phyloP scores from a whole-genome alignment of 352 stramenopile genomes.

The Thalassiosira sp. region DNA sequence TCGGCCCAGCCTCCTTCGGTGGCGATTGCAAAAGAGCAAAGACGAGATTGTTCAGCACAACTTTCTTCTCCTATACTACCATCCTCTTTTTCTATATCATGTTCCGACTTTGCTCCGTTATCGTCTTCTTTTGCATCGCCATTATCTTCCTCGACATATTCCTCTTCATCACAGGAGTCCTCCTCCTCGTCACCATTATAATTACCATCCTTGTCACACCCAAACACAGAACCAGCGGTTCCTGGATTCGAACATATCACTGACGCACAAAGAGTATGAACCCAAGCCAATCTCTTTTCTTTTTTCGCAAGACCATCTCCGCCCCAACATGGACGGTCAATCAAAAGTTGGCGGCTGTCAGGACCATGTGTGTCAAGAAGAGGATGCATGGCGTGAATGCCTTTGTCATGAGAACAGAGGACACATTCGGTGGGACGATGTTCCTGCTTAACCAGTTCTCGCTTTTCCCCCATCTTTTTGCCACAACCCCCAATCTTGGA shows the following conservation, averaged over 20 bases:
- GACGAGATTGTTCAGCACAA: neutral
- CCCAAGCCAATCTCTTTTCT: slow-evolving; percentile 48
- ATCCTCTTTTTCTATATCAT: slow-evolving; percentile 5
- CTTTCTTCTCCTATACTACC: slow-evolving; percentile 2
- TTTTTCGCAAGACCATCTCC: neutral
- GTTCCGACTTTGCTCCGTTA: neutral
- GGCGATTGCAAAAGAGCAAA: slow-evolving; percentile 29
- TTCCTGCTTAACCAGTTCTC: slow-evolving; percentile 19
- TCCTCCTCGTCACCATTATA: slow-evolving; percentile 16
- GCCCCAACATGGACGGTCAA: neutral
- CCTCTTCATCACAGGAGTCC: slow-evolving; percentile 3
- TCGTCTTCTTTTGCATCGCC: slow-evolving; percentile 14
- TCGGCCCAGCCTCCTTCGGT: slow-evolving; percentile 13
- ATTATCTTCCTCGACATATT: slow-evolving; percentile 6
- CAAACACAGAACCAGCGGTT: slow-evolving; percentile 43
- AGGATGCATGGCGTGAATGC: slow-evolving; percentile 45
- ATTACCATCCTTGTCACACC: slow-evolving; percentile 31
- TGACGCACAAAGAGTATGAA: slow-evolving; percentile 52
- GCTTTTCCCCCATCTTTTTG: slow-evolving; percentile 14
- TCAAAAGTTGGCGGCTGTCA: slow-evolving; percentile 25
- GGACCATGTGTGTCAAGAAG: slow-evolving; percentile 32
- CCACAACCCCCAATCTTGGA: slow-evolving; percentile 24
- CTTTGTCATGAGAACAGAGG: slow-evolving; percentile 24
- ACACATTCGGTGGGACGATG: slow-evolving; percentile 21
- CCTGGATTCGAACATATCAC: slow-evolving; percentile 32